Base-by-base conservation (phyloP, 306 rosid species). In the Vicia faba region DNA sequence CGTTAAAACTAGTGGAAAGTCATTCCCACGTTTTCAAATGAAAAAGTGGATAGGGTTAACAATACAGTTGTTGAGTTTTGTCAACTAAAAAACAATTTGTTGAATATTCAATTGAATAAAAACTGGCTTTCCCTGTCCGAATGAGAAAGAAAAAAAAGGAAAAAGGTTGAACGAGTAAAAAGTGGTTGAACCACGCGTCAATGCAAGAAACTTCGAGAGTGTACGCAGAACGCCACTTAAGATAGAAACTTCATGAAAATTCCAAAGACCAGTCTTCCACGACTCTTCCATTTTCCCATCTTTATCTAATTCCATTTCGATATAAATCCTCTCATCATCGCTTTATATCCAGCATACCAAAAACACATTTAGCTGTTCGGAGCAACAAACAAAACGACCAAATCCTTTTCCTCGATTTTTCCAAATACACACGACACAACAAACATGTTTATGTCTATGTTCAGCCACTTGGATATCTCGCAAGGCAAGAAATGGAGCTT, bases 391-490 rank as follows among this genome's bases (percentile, higher is more conserved):
- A 0, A 12, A 15, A 8, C 8, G 15, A 2, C 4, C 25, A 39
- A 15, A 5, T 2, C 25, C n/a, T n/a, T n/a, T n/a, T n/a, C n/a
- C n/a, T n/a, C n/a, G n/a, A n/a, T n/a, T n/a, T n/a, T n/a, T n/a
- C n/a, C n/a, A n/a, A n/a, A n/a, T n/a, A n/a, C n/a, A n/a, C n/a
- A n/a, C n/a, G n/a, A 29, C 23, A 19, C 15, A 49, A 18, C n/a
- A 61, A 66, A 11, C 9, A 77, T 63, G 80, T 59, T 68, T 60
- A 79, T 74, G 86, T 83, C 86, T 8, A 74, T 84, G 14, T 86
- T 86, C 79, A 81, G 86, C 64, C 78, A 74, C 68, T 83, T 81
- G 5, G 88, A 83, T 3, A 73, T 83, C 56, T 55, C 67, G 1
- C 70, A 40, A 61, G 74, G 68, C 11, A 77, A 71, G 20, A 78